These are phyloP conservation scores for Metschnikowia drakensbergensis DNA, from an alignment of 805 yeast genomes.

Conservation along the genomic window DNA sequence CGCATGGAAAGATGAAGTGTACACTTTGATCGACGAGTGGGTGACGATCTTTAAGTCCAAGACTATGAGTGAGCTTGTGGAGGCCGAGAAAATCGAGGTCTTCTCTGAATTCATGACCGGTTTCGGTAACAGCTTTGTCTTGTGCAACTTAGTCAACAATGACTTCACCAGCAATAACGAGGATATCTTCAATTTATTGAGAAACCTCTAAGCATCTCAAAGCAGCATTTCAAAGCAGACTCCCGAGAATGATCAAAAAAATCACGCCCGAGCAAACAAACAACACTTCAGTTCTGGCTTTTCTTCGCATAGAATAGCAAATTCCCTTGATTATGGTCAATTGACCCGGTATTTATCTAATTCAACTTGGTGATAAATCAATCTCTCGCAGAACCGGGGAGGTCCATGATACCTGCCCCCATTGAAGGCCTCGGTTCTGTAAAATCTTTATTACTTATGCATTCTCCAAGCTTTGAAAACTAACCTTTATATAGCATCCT, in stretches of 20 bases:
- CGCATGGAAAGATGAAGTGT: slow-evolving; percentile 98
- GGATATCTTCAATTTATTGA: slow-evolving; percentile 54
- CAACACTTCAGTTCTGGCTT: slow-evolving; percentile 1
- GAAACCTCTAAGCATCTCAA: slow-evolving; percentile 18
- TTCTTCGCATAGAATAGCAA: slow-evolving; percentile 1
- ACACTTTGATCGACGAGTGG: slow-evolving; percentile 82
- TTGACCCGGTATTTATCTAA: slow-evolving; percentile 18
- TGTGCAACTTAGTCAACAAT: slow-evolving; percentile 89
- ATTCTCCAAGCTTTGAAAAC: slow-evolving; percentile 3
- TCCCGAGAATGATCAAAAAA: not conserved
- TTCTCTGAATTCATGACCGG: slow-evolving; percentile 42
- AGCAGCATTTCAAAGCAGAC: slow-evolving; percentile 1
- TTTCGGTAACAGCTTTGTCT: slow-evolving; percentile 57
- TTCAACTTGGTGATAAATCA: slow-evolving; percentile 23
- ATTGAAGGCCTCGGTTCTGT: not conserved
- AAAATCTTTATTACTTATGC: slow-evolving; percentile 4
- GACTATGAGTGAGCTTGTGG: slow-evolving; percentile 29
- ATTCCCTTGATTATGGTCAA: slow-evolving; percentile 15
- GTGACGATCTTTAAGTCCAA: slow-evolving; percentile 44
- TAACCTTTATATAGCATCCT: slow-evolving; percentile 38
- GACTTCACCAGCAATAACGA: slow-evolving; percentile 58
- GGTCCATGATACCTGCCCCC: not conserved
- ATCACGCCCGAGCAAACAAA: not conserved
- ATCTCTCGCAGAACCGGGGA: slow-evolving; percentile 14
- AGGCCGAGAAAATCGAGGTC: slow-evolving; percentile 26